phyloP scores from a whole-genome alignment of 225 moss, liverwort and hornwort genomes.

The Pseudoscleropodium purum region DNA sequence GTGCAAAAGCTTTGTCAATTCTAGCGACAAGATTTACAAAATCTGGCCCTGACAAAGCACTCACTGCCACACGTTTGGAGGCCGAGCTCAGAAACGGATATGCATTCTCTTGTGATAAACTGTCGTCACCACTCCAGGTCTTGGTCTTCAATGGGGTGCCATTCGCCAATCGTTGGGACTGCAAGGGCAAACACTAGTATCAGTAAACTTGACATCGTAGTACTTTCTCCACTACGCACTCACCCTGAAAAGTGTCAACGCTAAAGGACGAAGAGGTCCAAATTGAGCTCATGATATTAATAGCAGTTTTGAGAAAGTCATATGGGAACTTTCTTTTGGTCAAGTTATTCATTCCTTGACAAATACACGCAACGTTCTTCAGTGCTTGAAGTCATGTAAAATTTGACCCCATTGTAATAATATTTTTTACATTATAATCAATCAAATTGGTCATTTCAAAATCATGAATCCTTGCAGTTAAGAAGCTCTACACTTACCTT shows the following conservation, averaged over 20 bases:
- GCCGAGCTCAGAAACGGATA: constrained; percentile 26
- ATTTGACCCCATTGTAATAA: background rate
- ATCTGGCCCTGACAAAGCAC: constrained; percentile 29
- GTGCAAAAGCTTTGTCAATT: constrained; percentile 51
- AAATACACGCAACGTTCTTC: background rate
- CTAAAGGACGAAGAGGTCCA: background rate
- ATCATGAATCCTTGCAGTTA: background rate
- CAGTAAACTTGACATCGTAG: background rate
- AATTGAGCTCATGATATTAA: background rate
- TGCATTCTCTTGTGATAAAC: background rate
- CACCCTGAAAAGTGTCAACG: background rate
- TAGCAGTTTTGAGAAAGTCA: background rate
- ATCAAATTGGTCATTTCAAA: background rate
- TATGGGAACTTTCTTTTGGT: background rate
- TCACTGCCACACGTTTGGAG: constrained; percentile 67
- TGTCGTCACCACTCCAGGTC: background rate
- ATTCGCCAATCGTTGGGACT: constrained; percentile 31
- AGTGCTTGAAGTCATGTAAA: background rate
- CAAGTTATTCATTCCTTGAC: background rate
- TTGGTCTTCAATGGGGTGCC: constrained; percentile 17
- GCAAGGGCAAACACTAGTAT: background rate
- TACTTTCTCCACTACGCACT: background rate
- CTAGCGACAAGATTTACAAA: constrained; percentile 51
- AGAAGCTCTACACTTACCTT: constrained; percentile 18
- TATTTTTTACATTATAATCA: background rate